A percentile compares a stretch with the other conserved stretches of the same genome.
Evolutionary conservation across 768 basidiomycete species (phyloP).

Genomic region (Leccinellum luteum): DNA sequence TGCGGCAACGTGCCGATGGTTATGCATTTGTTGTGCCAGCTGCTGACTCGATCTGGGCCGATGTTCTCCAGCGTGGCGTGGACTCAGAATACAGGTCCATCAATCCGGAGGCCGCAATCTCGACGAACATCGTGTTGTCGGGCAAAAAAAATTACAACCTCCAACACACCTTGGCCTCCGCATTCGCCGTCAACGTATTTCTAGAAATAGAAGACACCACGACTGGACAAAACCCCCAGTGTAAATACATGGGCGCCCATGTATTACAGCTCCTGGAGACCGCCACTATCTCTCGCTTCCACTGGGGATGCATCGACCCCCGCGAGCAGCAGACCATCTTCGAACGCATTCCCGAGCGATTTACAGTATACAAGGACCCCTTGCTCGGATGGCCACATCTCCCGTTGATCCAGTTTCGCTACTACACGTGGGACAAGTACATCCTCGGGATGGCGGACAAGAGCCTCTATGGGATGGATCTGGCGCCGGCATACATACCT

Average conservation of each 20-base stretch:
- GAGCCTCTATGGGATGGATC: neutral
- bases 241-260: slow-evolving; percentile 28
- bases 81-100: slow-evolving; percentile 7
- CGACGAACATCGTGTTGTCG: neutral
- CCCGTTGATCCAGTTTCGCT: slow-evolving; percentile 10
- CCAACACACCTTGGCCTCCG: slow-evolving; percentile 14
- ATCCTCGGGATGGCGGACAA: slow-evolving; percentile 16
- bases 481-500: neutral
- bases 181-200: slow-evolving; percentile 29
- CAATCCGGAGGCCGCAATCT: neutral
- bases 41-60: slow-evolving; percentile 14
- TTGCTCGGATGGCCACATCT: neutral
- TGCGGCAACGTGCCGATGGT: slow-evolving; percentile 4
- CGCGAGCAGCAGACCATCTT: slow-evolving; percentile 2
- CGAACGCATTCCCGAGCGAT: neutral
- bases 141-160: slow-evolving; percentile 12
- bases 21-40: slow-evolving; percentile 7
- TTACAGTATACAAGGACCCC: neutral
- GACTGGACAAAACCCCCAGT: neutral
- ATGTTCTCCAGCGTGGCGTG: slow-evolving; percentile 13
- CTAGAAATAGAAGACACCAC: slow-evolving; percentile 5
- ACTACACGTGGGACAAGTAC: slow-evolving; percentile 21
- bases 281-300: neutral
- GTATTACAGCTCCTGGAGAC: slow-evolving; percentile 9
- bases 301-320: slow-evolving; percentile 13